Conservation (phyloP, 305 asterid species). For the Lippia alba region DNA sequence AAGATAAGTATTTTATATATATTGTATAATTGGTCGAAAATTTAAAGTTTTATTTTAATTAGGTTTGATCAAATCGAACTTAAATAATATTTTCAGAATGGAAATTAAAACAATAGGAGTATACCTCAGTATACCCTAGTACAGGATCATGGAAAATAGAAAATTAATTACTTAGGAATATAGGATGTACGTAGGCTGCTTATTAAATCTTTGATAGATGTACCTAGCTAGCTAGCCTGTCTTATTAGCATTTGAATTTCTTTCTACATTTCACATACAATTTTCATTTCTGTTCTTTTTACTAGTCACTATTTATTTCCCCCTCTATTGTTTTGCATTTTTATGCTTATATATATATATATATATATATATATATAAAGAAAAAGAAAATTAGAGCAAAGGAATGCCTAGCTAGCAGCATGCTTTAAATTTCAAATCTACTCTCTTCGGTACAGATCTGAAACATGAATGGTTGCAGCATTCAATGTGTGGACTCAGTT, state of each 20-base stretch:
- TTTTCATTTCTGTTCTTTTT: not conserved
- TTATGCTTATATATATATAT: too few relatives aligned
- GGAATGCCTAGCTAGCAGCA: conserved; percentile 28
- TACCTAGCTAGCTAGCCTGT: too few relatives aligned
- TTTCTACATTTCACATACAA: not conserved
- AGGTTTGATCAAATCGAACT: too few relatives aligned
- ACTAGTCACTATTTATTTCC: conserved; percentile 10
- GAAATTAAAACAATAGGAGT: too few relatives aligned
- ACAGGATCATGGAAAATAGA: not conserved
- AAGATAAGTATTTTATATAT: too few relatives aligned
- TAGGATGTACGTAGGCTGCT: not conserved
- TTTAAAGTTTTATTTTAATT: too few relatives aligned
- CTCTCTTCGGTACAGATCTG: conserved; percentile 28
- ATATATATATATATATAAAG: too few relatives aligned
- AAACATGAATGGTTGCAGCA: conserved; percentile 39
- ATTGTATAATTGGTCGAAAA: too few relatives aligned
- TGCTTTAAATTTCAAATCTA: conserved; percentile 37
- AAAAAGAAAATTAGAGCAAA: conserved; percentile 14
- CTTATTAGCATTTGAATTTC: not conserved
- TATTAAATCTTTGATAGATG: too few relatives aligned
- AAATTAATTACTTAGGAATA: too few relatives aligned
- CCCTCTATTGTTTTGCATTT: conserved; percentile 15
- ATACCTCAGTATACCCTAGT: too few relatives aligned
- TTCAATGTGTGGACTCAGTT: conserved; percentile 22
- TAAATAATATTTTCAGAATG: too few relatives aligned